Evolutionary conservation across 495 filamentous ascomycete species (phyloP).

Genomic region (Annulohypoxylon maeteangense): DNA sequence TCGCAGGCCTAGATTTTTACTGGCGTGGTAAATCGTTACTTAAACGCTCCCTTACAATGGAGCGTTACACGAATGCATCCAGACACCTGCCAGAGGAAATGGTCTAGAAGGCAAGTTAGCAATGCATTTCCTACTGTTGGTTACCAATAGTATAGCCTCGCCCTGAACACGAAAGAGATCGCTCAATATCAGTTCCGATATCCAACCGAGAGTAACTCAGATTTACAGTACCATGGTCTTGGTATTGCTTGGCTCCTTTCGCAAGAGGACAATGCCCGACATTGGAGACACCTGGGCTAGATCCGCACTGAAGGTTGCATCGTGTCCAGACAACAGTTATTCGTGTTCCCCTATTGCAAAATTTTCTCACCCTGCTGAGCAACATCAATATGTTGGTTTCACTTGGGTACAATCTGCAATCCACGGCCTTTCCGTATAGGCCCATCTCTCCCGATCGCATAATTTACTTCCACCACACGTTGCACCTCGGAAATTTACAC

Average conservation of each 20-base stretch:
- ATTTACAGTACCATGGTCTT: conserved; percentile 1
- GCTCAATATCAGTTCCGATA: conserved; percentile 3
- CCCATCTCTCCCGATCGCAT: not conserved
- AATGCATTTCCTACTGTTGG: not conserved
- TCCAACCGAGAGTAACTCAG: not conserved
- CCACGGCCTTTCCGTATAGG: conserved; percentile 5
- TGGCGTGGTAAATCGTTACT: too few relatives aligned
- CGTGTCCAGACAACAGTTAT: not conserved
- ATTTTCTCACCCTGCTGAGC: not conserved
- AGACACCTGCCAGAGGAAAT: too few relatives aligned
- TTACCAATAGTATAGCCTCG: conserved; percentile 3
- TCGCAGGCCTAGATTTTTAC: not conserved
- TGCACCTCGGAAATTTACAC: not conserved
- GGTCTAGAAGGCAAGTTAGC: conserved; percentile 8
- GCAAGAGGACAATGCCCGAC: not conserved
- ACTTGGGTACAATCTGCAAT: not conserved
- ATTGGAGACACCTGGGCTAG: not conserved
- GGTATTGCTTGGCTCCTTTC: not conserved
- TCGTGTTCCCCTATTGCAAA: not conserved
- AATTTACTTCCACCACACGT: not conserved
- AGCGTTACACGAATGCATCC: not conserved
- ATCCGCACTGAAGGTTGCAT: conserved; percentile 1
- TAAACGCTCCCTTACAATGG: not conserved
- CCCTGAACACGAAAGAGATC: not conserved
- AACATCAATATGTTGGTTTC: not conserved